These are phyloP conservation scores for Candida schatavii DNA, from an alignment of 805 yeast genomes.

Conservation along the genomic window DNA sequence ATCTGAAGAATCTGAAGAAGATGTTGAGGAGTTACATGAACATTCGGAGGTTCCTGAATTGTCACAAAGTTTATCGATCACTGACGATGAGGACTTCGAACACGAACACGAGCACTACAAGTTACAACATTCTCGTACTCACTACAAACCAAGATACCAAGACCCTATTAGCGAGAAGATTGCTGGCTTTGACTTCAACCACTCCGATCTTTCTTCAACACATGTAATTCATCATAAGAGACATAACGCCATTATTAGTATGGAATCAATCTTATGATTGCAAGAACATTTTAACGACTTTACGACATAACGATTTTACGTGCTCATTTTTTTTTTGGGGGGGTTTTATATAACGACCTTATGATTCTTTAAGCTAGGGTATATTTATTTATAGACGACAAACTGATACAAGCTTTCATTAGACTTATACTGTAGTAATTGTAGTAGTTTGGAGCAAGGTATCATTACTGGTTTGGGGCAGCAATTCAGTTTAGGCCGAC, in stretches of 20 bases:
- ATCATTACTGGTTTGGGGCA: too few relatives aligned
- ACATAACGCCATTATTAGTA: conserved; percentile 33
- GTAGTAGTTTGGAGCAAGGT: too few relatives aligned
- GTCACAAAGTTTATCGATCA: conserved; percentile 13
- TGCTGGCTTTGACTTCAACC: conserved; percentile 7
- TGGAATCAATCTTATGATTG: conserved; percentile 36
- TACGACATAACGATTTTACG: background rate
- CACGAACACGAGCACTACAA: conserved; percentile 6
- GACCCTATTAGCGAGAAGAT: conserved; percentile 4
- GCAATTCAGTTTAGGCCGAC: too few relatives aligned
- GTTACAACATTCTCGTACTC: background rate
- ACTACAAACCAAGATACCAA: conserved; percentile 2
- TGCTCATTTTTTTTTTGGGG: background rate
- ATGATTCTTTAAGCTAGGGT: background rate
- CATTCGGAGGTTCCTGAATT: conserved; percentile 17
- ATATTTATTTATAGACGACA: background rate
- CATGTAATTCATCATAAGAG: conserved; percentile 17
- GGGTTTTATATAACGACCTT: background rate
- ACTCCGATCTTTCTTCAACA: conserved; percentile 3
- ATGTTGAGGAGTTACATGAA: conserved; percentile 6
- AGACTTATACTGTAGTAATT: too few relatives aligned
- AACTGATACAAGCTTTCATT: too few relatives aligned
- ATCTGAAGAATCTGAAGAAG: conserved; percentile 7
- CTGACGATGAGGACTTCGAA: conserved; percentile 18
- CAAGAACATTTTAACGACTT: background rate